phyloP scores from a whole-genome alignment of 2,329 filamentous ascomycete genomes.

The Aspergillus calidoustus region DNA sequence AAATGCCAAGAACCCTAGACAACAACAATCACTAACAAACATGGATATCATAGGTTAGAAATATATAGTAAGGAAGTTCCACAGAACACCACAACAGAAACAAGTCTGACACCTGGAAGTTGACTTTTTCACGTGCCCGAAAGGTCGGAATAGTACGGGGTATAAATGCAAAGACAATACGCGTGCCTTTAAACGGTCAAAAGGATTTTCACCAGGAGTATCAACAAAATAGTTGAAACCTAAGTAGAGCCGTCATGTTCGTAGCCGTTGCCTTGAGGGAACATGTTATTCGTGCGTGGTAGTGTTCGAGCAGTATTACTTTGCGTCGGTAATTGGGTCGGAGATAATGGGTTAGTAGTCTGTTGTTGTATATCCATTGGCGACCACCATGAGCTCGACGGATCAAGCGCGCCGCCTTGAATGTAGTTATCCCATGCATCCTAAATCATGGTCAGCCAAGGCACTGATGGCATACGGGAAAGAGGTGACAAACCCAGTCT shows the following conservation, averaged over 20 bases:
- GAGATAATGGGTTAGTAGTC: slow-evolving; percentile 27
- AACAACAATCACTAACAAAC: neutral
- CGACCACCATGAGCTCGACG: slow-evolving; percentile 45
- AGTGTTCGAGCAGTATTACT: slow-evolving; percentile 21
- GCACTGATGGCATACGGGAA: neutral
- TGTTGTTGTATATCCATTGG: slow-evolving; percentile 40
- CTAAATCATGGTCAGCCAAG: slow-evolving; percentile 44
- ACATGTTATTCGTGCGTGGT: slow-evolving; percentile 22
- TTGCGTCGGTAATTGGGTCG: slow-evolving; percentile 27
- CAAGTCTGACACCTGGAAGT: neutral
- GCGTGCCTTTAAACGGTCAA: neutral
- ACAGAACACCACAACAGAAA: neutral
- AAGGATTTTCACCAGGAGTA: neutral
- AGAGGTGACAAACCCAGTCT: slow-evolving; percentile 62
- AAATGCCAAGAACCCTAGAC: neutral
- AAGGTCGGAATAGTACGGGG: neutral
- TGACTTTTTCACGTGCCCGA: neutral
- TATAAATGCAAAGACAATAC: neutral
- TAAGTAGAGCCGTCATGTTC: slow-evolving; percentile 18
- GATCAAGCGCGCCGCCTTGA: slow-evolving; percentile 59
- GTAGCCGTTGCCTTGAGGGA: slow-evolving; percentile 20
- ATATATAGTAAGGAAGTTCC: neutral
- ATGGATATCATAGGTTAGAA: neutral
- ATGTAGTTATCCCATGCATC: slow-evolving; percentile 73
- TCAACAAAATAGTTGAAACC: neutral